Evolutionary conservation across 2,329 filamentous ascomycete species (phyloP), one percentile per base, ranked within the genome.

Genomic region (Alternaria solani): DNA sequence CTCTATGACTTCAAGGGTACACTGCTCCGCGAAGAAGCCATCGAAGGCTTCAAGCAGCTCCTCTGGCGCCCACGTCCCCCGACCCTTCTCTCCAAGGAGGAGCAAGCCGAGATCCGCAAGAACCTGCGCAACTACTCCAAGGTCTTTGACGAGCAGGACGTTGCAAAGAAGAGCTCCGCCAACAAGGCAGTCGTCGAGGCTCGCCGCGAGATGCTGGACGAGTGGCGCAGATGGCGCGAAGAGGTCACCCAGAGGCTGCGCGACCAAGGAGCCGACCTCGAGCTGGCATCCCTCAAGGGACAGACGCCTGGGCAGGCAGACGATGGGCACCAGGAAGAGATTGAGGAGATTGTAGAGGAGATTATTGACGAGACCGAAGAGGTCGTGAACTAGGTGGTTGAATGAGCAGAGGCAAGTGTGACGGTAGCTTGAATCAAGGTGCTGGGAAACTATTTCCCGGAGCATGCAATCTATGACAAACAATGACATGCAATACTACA

Each of bases 31-130:
- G 96, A 99, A 82, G 92, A 97, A 80, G 90, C 89, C 52, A 86
- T 96, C 60, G 95, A 99, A 69, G 96, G 96, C 81, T 98, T 99
- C 88, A 97, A 97, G 87, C 95, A 99, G 81, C 92, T 94, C 82
- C 81, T 92, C 65, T 99, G 95, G 95, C 91, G 95, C 44, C 95
- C 95, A 20, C 91, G 95, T 43, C 95, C 95, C 20, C 79, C 92
- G 7, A 95, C 92, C n/a, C 88, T 99, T 64, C 90, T 99, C 59
- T 89, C 87, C 80, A 97, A 97, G 83, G 94, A 98, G 65, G 94
- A 99, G 85, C 95, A 98, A 84, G 96, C 97, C 86, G 87, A 91
- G 75, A 92, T 98, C 75, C 94, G 96, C 84, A 97, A 97, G 88
- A 99, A 97, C 82, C 89, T 99, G 56, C 92, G 94, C 70, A 95